Base-by-base conservation (phyloP, 2,329 filamentous ascomycete species). In the Apiospora hydei region DNA sequence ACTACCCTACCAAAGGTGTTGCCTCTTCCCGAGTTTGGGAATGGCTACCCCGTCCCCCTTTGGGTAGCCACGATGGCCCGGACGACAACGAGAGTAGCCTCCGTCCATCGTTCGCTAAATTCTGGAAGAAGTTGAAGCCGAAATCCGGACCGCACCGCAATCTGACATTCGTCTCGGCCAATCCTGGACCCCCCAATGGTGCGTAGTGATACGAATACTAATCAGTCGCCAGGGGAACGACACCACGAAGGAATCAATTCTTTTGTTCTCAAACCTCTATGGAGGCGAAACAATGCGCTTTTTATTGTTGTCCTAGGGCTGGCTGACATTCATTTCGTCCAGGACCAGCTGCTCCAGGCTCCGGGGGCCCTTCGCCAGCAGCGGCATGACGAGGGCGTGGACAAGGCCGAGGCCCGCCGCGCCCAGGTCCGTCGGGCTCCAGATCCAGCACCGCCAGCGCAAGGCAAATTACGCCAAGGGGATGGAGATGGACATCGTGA, bases 381-480 rank as follows among this genome's bases (percentile, higher is more conserved):
- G 34, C 34, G 34, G 34, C 34, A 30, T 47, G 34, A 46, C 69
- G 57, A 44, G 2, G 18, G 34, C 47, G 75, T 79, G 75, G 81
- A 84, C 70, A 88, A 87, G 77, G 81, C 85, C 30, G 82, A 85
- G 76, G 73, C 82, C 21, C 85, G 88, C 5, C 84, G 88, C 0
- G 84, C 84, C 3, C 88, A 89, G 74, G 87, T 89, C 69, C 81
- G 87, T 3, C 83, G 82, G 30, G 88, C 88, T 1, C 88, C 88
- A 89, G 81, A 84, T 85, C 49, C 84, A 88, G 77, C 88, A 89
- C 75, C 86, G 88, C 21, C 85, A 87, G 77, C 86, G 88, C 76
- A 89, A 89, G 76, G 86, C 85, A 69, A 85, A 88, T 77, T 88
- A 89, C 77, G 83, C 86, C 74, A 85, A 84, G 76, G 82, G 88